These are phyloP conservation scores for Podaxis sp. DNA, from an alignment of 768 basidiomycete species.

Conservation along the genomic window DNA sequence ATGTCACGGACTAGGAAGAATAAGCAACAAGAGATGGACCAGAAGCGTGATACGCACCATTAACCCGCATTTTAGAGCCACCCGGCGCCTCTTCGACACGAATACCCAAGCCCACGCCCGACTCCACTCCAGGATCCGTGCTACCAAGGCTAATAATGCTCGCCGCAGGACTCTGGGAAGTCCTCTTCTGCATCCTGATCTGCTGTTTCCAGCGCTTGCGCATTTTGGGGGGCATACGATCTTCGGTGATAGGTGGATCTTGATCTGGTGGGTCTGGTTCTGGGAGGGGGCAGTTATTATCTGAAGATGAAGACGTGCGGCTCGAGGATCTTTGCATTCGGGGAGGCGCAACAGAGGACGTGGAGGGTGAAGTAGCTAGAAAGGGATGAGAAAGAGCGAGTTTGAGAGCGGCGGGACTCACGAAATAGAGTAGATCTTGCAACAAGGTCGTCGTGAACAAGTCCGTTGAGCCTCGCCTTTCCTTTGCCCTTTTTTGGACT, in stretches of 20 bases:
- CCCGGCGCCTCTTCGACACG: not conserved
- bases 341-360: not conserved
- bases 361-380: not conserved
- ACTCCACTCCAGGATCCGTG: not conserved
- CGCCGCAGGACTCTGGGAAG: not conserved
- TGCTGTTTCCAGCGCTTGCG: constrained; percentile 48
- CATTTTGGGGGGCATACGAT: constrained; percentile 63
- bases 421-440: not conserved
- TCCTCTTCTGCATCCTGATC: not conserved
- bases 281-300: constrained; percentile 8
- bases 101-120: not conserved
- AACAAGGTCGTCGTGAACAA: not conserved
- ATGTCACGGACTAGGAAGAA: constrained; percentile 1
- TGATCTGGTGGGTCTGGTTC: constrained; percentile 21
- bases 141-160: not conserved
- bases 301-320: not conserved
- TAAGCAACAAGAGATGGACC: not conserved
- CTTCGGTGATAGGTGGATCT: constrained; percentile 23
- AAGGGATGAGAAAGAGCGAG: not conserved
- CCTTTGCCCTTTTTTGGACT: constrained; percentile 21
- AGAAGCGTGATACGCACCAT: not conserved
- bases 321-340: constrained; percentile 8
- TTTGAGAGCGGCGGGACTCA: not conserved
- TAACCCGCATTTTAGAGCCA: not conserved
- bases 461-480: constrained; percentile 18